These are phyloP conservation scores for Ustulina deusta DNA, from an alignment of 2,329 filamentous ascomycete genomes.

Conservation along the genomic window DNA sequence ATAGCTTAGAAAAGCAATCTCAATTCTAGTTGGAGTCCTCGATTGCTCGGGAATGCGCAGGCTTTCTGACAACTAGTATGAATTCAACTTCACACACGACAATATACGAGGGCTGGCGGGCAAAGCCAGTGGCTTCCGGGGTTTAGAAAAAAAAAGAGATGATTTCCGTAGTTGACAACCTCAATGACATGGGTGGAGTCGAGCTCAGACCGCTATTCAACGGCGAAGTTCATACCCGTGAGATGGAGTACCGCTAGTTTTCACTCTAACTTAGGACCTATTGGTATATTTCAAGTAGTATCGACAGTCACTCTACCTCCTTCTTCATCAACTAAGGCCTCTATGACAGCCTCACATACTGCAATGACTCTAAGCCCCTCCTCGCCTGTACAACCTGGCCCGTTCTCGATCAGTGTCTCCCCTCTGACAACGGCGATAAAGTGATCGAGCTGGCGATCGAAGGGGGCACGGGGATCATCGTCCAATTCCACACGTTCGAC, in stretches of 20 bases:
- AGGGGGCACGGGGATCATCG: slow-evolving; percentile 10
- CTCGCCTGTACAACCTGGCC: slow-evolving; percentile 16
- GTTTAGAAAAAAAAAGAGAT: not conserved
- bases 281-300: no score
- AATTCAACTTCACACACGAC: not conserved
- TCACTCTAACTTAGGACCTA: no score
- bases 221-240: no score
- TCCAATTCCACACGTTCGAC: slow-evolving; percentile 13
- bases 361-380: slow-evolving; percentile 23
- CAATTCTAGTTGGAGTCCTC: not conserved
- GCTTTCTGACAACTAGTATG: not conserved
- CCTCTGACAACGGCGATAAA: slow-evolving; percentile 20
- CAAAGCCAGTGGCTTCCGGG: not conserved
- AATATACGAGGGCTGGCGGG: not conserved
- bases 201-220: not conserved
- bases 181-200: not conserved
- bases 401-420: not conserved
- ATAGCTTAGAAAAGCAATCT: not conserved
- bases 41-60: not conserved
- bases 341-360: slow-evolving; percentile 24
- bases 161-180: not conserved
- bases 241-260: no score
- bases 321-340: slow-evolving; percentile 3
- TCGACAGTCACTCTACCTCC: slow-evolving; percentile 13
- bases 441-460: slow-evolving; percentile 26